Evolutionary conservation across 768 basidiomycete species (phyloP).

Genomic region (Suillus brevipes): DNA sequence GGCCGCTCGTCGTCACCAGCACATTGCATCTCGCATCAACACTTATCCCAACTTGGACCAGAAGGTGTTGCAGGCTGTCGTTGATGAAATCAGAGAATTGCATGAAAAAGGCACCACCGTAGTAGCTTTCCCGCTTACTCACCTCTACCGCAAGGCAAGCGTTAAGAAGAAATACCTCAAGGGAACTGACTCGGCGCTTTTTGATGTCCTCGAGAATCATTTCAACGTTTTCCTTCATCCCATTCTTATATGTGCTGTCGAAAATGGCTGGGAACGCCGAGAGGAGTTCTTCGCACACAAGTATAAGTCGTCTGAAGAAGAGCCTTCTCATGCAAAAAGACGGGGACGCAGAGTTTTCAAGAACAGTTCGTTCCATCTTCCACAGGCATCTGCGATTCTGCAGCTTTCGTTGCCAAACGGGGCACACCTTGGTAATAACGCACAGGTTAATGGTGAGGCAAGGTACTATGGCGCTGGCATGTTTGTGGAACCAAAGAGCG

Average conservation of each 20-base stretch:
- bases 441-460: neutral
- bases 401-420: neutral
- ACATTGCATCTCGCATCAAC: neutral
- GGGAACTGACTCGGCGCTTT: neutral
- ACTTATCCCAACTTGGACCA: neutral
- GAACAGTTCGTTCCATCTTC: neutral
- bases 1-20: neutral
- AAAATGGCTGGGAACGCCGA: neutral
- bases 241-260: neutral
- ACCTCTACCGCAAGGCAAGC: neutral
- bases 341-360: neutral
- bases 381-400: neutral
- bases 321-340: neutral
- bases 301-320: neutral
- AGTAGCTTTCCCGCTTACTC: neutral
- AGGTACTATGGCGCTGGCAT: slow-evolving; percentile 1
- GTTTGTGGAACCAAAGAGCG: neutral
- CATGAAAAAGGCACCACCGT: neutral
- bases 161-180: neutral
- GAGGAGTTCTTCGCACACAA: neutral
- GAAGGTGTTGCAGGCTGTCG: neutral
- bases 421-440: neutral
- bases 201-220: neutral
- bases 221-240: neutral
- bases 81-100: neutral